These are phyloP conservation scores for Aphanomyces invadans DNA, from an alignment of 352 stramenopile species.

Conservation along the genomic window DNA sequence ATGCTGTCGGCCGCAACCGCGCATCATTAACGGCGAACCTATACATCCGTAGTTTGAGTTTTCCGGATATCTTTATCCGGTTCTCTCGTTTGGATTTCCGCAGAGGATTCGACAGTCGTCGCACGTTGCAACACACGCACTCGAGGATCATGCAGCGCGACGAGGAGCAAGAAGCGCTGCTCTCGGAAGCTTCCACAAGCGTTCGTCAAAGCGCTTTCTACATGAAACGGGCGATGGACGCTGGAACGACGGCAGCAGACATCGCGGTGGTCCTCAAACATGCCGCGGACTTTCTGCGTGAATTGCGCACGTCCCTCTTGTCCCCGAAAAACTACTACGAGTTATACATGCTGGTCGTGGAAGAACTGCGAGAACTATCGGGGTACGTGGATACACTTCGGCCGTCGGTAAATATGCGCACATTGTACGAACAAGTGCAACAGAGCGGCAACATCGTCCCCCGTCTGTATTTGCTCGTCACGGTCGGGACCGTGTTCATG, in stretches of 20 bases:
- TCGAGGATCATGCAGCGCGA: constrained; percentile 12
- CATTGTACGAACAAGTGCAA: constrained; percentile 94
- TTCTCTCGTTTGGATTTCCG: neutral
- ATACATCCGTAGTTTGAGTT: neutral
- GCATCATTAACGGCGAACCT: constrained; percentile 3
- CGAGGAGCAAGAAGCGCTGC: constrained; percentile 52
- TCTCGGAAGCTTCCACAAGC: constrained; percentile 66
- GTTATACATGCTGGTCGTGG: constrained; percentile 88
- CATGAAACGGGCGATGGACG: constrained; percentile 79
- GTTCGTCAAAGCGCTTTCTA: constrained; percentile 69
- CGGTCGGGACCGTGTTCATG: constrained; percentile 95
- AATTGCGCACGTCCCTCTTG: constrained; percentile 84
- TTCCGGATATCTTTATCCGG: constrained; percentile 15
- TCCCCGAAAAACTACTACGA: constrained; percentile 99
- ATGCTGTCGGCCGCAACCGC: neutral
- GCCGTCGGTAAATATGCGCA: constrained; percentile 67
- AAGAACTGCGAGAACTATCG: constrained; percentile 94
- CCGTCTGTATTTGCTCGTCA: constrained; percentile 95
- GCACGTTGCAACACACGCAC: neutral
- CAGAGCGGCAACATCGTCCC: constrained; percentile 94
- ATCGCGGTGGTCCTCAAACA: constrained; percentile 71
- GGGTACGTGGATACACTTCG: constrained; percentile 88
- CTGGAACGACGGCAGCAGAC: constrained; percentile 36
- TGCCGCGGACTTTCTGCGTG: constrained; percentile 69
- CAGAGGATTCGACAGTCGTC: neutral